Conservation (phyloP, 2,329 filamentous ascomycete genomes). For the Monosporascus ibericus region DNA sequence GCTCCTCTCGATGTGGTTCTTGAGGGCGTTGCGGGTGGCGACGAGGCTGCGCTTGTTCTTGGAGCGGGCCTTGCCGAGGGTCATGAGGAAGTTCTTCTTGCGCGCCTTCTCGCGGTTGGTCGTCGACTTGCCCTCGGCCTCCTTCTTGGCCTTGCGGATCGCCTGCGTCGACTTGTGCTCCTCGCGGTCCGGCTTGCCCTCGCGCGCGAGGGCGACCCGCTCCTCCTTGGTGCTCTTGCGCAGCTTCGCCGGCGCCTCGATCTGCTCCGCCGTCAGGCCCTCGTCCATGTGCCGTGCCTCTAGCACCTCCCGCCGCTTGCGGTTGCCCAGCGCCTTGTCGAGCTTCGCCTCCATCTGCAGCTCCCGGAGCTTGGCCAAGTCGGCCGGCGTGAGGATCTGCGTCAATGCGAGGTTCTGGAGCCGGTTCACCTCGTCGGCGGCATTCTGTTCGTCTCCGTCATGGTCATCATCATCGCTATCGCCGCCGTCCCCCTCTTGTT, state of each 20-base stretch:
- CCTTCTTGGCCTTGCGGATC: slow-evolving; percentile 80
- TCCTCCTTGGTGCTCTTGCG: slow-evolving; percentile 88
- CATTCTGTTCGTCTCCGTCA: slow-evolving; percentile 37
- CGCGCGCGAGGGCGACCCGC: slow-evolving; percentile 73
- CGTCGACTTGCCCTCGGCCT: slow-evolving; percentile 83
- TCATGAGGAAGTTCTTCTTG: slow-evolving; percentile 99
- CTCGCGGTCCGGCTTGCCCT: slow-evolving; percentile 69
- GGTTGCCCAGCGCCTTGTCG: slow-evolving; percentile 51
- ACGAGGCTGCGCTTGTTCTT: slow-evolving; percentile 94
- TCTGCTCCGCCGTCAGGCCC: slow-evolving; percentile 82
- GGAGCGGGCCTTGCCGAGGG: slow-evolving; percentile 86
- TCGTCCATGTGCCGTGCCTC: slow-evolving; percentile 70
- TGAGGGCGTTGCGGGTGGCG: slow-evolving; percentile 74
- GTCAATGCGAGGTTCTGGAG: slow-evolving; percentile 81
- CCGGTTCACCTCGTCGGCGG: slow-evolving; percentile 34
- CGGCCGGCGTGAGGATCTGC: slow-evolving; percentile 88
- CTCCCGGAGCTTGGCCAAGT: slow-evolving; percentile 90
- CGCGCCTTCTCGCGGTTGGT: slow-evolving; percentile 96
- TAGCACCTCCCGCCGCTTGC: slow-evolving; percentile 44
- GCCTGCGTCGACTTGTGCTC: slow-evolving; percentile 85
- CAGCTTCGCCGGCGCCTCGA: slow-evolving; percentile 77
- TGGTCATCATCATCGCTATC: background rate
- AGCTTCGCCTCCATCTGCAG: slow-evolving; percentile 70
- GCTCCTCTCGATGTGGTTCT: slow-evolving; percentile 73
- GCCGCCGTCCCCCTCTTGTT: slow-evolving; percentile 22